Base-by-base conservation (phyloP, 2,329 filamentous ascomycete species). In the Fusarium sambucinum region DNA sequence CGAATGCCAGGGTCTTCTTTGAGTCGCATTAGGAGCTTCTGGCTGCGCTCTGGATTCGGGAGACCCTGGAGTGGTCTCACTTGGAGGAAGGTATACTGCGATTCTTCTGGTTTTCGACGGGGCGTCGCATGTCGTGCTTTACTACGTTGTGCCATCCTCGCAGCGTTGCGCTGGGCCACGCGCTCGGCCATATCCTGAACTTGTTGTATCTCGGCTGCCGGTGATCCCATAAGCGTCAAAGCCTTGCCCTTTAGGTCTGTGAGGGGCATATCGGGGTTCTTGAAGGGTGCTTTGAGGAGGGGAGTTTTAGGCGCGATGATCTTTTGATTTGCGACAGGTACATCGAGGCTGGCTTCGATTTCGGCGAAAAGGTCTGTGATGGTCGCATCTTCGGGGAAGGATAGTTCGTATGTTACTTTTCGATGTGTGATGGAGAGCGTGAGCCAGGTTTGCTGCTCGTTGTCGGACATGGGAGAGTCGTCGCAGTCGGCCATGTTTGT, bases 1-100 rank as follows among this genome's bases (percentile, higher is more conserved):
- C 90, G 90, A 79, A 99, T 95, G 10, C 96, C 96, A 0, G 92
- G 90, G 77, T 99, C 96, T 63, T 90, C 86, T 68, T 89, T 89
- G 5, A 99, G 84, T 1, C 92, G 87, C 76, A 91, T 84, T 3
- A 99, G 86, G 72, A 95, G 93, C 1, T 85, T 82, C 6, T 89
- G 84, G 13, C 90, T 92, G 54, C 89, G 89, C 25, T 90, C 85
- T 0, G 94, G 90, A 55, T 91, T 86, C 0, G 94, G 93, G 0
- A 98, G 89, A 73, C 95, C 89, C 0, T 87, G 81, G 0, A 99
- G 85, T 0, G 94, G 92, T 2, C 89, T 86, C 1, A 98, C 83
- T 1, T 88, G 87, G 67, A 90, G 86, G 80, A 99, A 99, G 0
- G 92, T 97, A 81, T 97, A 97, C 62, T 83, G 84, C 21, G 84